Conservation (phyloP, 2,329 filamentous ascomycete species). For the Claviceps sp. region DNA sequence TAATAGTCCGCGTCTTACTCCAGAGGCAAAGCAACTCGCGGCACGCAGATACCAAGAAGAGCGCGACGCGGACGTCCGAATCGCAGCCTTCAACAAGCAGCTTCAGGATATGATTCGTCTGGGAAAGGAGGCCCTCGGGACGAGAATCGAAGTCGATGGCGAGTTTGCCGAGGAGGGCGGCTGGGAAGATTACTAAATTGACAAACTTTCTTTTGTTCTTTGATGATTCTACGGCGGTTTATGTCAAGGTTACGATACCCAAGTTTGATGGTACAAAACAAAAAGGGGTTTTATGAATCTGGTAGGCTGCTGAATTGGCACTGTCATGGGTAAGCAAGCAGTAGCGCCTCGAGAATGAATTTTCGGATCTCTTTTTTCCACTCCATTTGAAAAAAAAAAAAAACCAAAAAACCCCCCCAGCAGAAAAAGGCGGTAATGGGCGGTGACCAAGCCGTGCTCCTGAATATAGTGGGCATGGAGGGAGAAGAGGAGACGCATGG, state of each 20-base stretch:
- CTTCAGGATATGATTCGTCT: slow-evolving; percentile 80
- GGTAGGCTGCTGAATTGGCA: neutral
- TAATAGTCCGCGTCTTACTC: slow-evolving; percentile 36
- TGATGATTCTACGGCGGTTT: neutral
- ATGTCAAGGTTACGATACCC: slow-evolving; percentile 5
- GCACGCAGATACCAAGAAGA: slow-evolving; percentile 62
- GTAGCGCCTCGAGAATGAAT: neutral
- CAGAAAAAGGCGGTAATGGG: neutral
- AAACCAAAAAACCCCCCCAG: too few relatives aligned
- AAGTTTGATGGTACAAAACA: neutral
- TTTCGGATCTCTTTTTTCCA: neutral
- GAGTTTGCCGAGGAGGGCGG: slow-evolving; percentile 35
- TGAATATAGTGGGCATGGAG: neutral
- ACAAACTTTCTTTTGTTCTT: neutral
- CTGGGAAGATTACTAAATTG: slow-evolving; percentile 15
- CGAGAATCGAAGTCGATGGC: slow-evolving; percentile 50
- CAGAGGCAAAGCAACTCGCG: slow-evolving; percentile 61
- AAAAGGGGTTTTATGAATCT: neutral
- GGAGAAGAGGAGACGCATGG: neutral
- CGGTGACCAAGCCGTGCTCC: neutral
- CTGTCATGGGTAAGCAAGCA: neutral
- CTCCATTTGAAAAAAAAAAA: too few relatives aligned
- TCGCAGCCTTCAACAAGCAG: slow-evolving; percentile 66
- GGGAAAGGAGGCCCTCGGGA: slow-evolving; percentile 73
- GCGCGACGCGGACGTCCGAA: slow-evolving; percentile 62